Evolutionary conservation across 345 rosid genomes (phyloP).

Genomic region (Rhodamnia argentea): DNA sequence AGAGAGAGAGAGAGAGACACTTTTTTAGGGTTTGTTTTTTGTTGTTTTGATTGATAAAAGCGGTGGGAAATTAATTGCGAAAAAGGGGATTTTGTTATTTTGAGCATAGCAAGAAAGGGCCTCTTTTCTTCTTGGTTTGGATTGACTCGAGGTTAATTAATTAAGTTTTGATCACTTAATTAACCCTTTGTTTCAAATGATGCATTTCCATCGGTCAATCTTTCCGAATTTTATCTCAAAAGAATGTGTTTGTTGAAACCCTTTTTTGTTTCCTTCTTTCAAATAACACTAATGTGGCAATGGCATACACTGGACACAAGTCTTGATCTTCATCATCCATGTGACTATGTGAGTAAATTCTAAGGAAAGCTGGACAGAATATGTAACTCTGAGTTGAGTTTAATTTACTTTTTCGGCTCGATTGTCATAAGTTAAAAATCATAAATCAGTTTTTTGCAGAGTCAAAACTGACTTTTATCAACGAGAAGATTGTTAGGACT

Average conservation of each 20-base stretch:
- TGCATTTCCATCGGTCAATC: neutral
- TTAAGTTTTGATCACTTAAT: neutral
- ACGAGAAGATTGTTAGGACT: neutral
- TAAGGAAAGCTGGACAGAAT: neutral
- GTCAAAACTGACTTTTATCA: neutral
- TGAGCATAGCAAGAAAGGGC: neutral
- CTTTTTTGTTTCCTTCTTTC: neutral
- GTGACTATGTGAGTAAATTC: neutral
- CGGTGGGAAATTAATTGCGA: neutral
- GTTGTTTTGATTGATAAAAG: neutral
- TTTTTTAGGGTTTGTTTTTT: neutral
- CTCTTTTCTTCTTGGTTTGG: neutral
- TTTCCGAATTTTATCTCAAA: neutral
- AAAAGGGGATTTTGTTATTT: neutral
- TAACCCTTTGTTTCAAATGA: neutral
- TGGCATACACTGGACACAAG: neutral
- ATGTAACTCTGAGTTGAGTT: neutral
- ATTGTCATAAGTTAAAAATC: neutral
- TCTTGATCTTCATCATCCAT: neutral
- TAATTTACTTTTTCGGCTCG: neutral
- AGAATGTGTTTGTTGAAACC: neutral
- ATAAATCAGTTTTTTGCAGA: neutral
- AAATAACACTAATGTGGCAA: neutral
- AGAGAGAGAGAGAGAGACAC: neutral
- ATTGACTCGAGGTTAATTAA: constrained; percentile 15